Base-by-base conservation (phyloP, 2,329 filamentous ascomycete species). In the Ascochyta koolunga region DNA sequence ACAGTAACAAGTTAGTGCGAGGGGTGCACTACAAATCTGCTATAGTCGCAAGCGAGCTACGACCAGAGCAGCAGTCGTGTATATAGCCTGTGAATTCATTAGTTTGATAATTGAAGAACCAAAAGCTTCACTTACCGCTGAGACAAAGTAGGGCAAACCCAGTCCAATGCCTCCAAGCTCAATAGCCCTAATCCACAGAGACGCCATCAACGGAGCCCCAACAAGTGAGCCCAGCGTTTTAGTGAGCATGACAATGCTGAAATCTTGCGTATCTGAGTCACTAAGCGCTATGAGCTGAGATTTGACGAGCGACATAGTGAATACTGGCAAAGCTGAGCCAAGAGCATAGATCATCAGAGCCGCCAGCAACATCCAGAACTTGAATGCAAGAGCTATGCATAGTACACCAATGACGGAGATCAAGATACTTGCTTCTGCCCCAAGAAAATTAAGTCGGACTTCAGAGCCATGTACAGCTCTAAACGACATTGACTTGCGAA, bases 271-370 rank as follows among this genome's bases (percentile, higher is more conserved):
- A 19, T 70, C 62, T 2, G 62, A 66, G 19, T 66, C 56, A 13
- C 55, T 49, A 0, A 70, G 39, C 3, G 71, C 66, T 19, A 75
- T 67, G 6, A 71, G 58, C 2, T 65, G 63, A 6, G 69, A 70
- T 46, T 74, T 73, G 24, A 75, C 70, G 5, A 75, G 60, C 6
- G 71, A 73, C 66, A 74, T 73, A 0, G 71, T 73, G 50, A 76
- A 76, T 5, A 75, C 71, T 0, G 73, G 72, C 13, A 75, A 60
- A 8, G 73, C 72, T 9, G 73, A 76, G 10, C 73, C 73, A 8
- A 74, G 56, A 9, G 73, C 73, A 42, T 76, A 76, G 10, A 75
- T 50, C 8, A 76, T 64, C 15, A 76, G 62, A 1, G 71, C 73
- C 29, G 50, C 54, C 29, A 74, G 51, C 21, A 74, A 27, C 65